Evolutionary conservation across 805 yeast genomes (phyloP).

Genomic region (Kodamaea leandrae): DNA sequence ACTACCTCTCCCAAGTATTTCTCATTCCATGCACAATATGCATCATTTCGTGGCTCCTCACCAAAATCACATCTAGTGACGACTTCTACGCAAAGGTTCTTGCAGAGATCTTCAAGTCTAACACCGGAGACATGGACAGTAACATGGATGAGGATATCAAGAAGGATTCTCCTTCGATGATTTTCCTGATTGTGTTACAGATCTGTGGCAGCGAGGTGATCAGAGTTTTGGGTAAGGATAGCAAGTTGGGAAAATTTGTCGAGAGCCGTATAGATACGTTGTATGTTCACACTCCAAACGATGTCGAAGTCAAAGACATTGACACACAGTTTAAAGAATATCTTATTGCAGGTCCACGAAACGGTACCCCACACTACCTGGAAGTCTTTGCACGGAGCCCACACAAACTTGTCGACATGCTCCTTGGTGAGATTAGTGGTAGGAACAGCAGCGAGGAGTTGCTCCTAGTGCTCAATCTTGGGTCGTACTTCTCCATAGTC

Average conservation of each 20-base stretch:
- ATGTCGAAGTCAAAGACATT: constrained; percentile 5
- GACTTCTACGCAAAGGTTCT: constrained; percentile 21
- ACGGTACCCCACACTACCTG: constrained; percentile 2
- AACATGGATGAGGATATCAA: constrained; percentile 10
- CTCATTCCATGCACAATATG: constrained; percentile 52
- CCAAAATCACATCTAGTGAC: constrained; percentile 11
- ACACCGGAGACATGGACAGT: constrained; percentile 14
- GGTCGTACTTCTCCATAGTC: constrained; percentile 19
- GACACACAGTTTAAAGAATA: constrained; percentile 6
- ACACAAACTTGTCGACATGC: constrained; percentile 2
- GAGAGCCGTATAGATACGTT: constrained; percentile 12
- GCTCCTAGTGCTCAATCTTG: constrained; percentile 23
- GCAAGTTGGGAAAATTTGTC: constrained; percentile 13
- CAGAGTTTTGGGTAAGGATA: constrained; percentile 15
- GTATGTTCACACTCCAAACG: constrained; percentile 5
- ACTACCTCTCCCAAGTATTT: constrained; percentile 81
- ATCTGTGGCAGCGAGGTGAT: constrained; percentile 21
- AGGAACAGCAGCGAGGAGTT: constrained; percentile 25
- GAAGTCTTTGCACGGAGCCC: constrained; percentile 1
- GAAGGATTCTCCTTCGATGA: constrained; percentile 15
- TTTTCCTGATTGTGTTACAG: constrained; percentile 26
- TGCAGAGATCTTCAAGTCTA: constrained; percentile 25
- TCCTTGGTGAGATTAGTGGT: constrained; percentile 3
- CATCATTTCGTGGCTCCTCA: constrained; percentile 31
- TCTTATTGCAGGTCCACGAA: constrained; percentile 1